Percentiles rank a stretch among this genome's conserved stretches.
These are phyloP conservation scores for Diaporthe ilicicola DNA, from an alignment of 2,329 filamentous ascomycete species.

Conservation along the genomic window DNA sequence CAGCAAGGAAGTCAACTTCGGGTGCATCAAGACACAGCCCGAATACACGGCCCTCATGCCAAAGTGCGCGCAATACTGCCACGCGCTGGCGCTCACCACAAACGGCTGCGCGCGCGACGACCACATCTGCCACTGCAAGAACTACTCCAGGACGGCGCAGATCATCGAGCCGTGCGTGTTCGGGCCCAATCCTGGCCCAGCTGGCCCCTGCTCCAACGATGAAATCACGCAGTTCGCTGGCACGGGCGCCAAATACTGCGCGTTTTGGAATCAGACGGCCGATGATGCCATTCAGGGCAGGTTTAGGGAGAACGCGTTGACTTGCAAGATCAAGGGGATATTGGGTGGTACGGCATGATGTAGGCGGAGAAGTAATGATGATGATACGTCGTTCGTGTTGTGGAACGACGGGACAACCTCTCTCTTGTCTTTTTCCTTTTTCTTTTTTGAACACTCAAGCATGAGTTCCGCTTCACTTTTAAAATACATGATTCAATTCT, in stretches of 20 bases:
- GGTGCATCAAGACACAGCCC: slow-evolving; percentile 5
- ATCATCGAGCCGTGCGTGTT: slow-evolving; percentile 8
- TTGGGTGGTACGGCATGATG: neutral
- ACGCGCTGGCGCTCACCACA: neutral
- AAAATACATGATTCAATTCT: neutral
- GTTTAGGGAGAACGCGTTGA: neutral
- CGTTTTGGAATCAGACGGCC: slow-evolving; percentile 15
- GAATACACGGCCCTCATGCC: slow-evolving; percentile 6
- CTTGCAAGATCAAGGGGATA: neutral
- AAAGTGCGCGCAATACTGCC: slow-evolving; percentile 4
- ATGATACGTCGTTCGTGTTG: neutral
- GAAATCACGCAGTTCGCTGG: neutral
- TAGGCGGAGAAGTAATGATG: neutral
- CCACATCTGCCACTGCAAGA: slow-evolving; percentile 21
- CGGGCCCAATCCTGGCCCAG: neutral
- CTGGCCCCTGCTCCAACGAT: neutral
- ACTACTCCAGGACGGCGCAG: neutral
- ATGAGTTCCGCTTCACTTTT: neutral
- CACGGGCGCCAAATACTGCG: neutral
- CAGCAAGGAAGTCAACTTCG: slow-evolving; percentile 3
- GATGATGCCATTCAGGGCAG: neutral
- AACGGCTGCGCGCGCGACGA: neutral
- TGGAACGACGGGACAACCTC: neutral
- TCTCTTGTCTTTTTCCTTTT: no score
- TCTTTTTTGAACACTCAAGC: no score